Evolutionary conservation across 345 rosid genomes (phyloP).

Genomic region (Noccaea bulbosa): DNA sequence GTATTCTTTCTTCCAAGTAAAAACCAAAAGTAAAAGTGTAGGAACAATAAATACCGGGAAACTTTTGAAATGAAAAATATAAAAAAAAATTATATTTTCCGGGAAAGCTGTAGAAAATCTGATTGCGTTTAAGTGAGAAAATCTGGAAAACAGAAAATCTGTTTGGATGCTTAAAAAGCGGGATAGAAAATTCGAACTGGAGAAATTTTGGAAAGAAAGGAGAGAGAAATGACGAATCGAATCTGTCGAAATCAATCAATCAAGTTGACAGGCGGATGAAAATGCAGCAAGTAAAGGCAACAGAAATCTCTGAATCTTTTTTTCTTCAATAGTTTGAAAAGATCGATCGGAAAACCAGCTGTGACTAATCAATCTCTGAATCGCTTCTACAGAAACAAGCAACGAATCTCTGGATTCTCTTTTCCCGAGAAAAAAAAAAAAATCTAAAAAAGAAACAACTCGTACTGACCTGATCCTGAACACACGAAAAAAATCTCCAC

Average conservation of each 20-base stretch:
- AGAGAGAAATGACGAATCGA: slow-evolving; percentile 34
- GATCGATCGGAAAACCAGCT: slow-evolving; percentile 38
- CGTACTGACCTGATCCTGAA: slow-evolving; percentile 34
- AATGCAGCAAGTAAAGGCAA: slow-evolving; percentile 20
- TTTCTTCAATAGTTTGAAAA: slow-evolving; percentile 33
- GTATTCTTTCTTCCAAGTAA: background rate
- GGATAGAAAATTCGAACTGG: background rate
- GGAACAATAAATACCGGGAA: slow-evolving; percentile 33
- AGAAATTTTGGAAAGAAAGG: background rate
- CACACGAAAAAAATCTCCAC: background rate
- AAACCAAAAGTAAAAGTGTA: slow-evolving; percentile 14
- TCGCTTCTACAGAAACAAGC: slow-evolving; percentile 23
- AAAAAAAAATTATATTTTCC: background rate
- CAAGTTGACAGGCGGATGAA: slow-evolving; percentile 21
- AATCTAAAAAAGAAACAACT: background rate
- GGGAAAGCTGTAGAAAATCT: background rate
- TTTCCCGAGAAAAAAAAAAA: slow-evolving; percentile 25
- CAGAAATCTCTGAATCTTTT: slow-evolving; percentile 18
- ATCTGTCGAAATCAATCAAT: slow-evolving; percentile 46
- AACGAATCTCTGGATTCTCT: slow-evolving; percentile 20
- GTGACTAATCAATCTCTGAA: slow-evolving; percentile 32
- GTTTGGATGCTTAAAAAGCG: background rate
- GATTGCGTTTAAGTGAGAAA: background rate
- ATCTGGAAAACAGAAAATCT: background rate
- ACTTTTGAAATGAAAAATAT: background rate